phyloP scores from a whole-genome alignment of 2,329 filamentous ascomycete species.

The Alternaria incomplexa region DNA sequence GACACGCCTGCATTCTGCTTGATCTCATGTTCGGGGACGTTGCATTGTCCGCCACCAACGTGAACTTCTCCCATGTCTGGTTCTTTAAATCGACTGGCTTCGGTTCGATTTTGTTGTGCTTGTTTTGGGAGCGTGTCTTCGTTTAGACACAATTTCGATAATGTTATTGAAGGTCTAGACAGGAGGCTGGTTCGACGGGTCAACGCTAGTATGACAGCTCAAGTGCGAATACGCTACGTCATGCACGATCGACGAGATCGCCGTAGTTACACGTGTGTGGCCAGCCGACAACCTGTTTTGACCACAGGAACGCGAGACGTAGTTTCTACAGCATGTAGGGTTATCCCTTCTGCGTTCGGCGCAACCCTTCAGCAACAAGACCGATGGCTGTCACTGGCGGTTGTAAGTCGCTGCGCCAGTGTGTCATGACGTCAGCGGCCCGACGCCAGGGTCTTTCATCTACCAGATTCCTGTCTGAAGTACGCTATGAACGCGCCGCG shows the following conservation, averaged over 20 bases:
- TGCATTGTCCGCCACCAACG: conserved; percentile 11
- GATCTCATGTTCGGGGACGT: conserved; percentile 45
- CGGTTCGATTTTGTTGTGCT: conserved; percentile 12
- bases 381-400: neutral
- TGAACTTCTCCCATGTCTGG: conserved; percentile 17
- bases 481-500: neutral
- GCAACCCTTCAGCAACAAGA: neutral
- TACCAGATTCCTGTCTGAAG: neutral
- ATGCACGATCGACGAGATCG: conserved; percentile 5
- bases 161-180: neutral
- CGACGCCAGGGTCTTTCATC: neutral
- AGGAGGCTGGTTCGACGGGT: neutral
- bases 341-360: neutral
- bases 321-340: neutral
- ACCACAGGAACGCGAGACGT: neutral
- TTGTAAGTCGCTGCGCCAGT: neutral
- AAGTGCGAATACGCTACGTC: conserved; percentile 8
- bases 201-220: neutral
- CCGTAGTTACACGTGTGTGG: conserved; percentile 1
- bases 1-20: conserved; percentile 49
- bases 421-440: conserved; percentile 9
- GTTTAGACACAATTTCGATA: no score
- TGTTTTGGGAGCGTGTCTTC: no score
- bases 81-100: conserved; percentile 3
- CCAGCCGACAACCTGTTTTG: conserved; percentile 11